These are phyloP conservation scores for Heterobasidion annosum DNA, from an alignment of 1,284 basidiomycete genomes.

Conservation along the genomic window DNA sequence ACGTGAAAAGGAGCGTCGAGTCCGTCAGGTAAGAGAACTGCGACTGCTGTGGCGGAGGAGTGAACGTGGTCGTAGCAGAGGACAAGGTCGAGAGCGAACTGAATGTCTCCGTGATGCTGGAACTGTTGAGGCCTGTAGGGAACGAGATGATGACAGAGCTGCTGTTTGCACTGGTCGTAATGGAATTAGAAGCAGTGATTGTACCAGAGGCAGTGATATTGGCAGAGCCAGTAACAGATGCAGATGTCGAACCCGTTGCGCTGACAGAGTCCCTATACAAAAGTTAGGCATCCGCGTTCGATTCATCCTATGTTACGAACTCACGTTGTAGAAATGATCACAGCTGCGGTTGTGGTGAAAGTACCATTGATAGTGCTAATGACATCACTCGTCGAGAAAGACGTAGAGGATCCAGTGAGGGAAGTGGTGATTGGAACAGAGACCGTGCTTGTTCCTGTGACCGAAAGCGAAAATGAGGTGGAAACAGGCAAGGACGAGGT, in stretches of 20 bases:
- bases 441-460: neutral
- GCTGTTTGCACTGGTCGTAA: neutral
- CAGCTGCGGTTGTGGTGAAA: neutral
- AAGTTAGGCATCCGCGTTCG: neutral
- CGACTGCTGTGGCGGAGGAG: slow-evolving; percentile 10
- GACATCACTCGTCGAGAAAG: neutral
- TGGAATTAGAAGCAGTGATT: neutral
- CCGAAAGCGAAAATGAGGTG: neutral
- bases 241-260: neutral
- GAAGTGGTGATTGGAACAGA: neutral
- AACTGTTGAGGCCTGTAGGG: slow-evolving; percentile 3
- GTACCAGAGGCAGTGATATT: neutral
- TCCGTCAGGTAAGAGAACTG: slow-evolving; percentile 28
- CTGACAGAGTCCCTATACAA: neutral
- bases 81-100: slow-evolving; percentile 16
- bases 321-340: neutral
- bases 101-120: slow-evolving; percentile 11
- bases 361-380: neutral
- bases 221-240: neutral
- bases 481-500: neutral
- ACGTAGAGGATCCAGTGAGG: neutral
- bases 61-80: slow-evolving; percentile 3
- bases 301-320: neutral
- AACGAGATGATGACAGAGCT: slow-evolving; percentile 8
- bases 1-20: slow-evolving; percentile 37